phyloP scores from a whole-genome alignment of 805 yeast species.

The Kurtzmaniella fragi region DNA sequence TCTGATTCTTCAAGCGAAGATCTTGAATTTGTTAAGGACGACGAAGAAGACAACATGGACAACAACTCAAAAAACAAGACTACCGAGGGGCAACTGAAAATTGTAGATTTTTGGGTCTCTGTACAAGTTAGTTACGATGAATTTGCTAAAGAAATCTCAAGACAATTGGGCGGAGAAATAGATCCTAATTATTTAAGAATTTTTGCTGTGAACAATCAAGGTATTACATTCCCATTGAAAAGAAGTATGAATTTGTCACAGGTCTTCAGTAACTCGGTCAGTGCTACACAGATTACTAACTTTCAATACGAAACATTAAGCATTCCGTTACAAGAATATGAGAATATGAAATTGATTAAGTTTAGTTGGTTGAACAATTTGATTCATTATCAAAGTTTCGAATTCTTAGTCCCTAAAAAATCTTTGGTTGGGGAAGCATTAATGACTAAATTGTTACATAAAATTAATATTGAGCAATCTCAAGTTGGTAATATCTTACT shows the following conservation, averaged over 20 bases:
- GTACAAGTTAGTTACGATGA: constrained; percentile 53
- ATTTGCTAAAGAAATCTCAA: constrained; percentile 59
- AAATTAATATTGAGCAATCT: constrained; percentile 46
- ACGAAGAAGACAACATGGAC: constrained; percentile 8
- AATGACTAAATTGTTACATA: constrained; percentile 50
- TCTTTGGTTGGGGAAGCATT: constrained; percentile 51
- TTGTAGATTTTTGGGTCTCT: constrained; percentile 61
- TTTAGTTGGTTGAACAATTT: constrained; percentile 71
- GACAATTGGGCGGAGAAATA: constrained; percentile 36
- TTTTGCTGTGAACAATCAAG: constrained; percentile 53
- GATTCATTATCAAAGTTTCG: constrained; percentile 62
- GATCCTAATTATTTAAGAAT: constrained; percentile 62
- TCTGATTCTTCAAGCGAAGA: constrained; percentile 46
- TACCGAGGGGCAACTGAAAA: constrained; percentile 12
- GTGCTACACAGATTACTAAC: constrained; percentile 37
- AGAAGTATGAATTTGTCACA: constrained; percentile 32
- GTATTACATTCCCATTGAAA: constrained; percentile 48
- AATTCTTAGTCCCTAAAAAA: constrained; percentile 61
- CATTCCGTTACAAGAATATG: constrained; percentile 71
- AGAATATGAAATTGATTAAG: constrained; percentile 61
- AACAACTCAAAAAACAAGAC: constrained; percentile 8
- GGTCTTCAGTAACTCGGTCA: constrained; percentile 37
- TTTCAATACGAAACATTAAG: constrained; percentile 76
- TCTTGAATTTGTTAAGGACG: constrained; percentile 37
- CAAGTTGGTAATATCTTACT: constrained; percentile 44